These are phyloP conservation scores for Podila epigama DNA, from an alignment of 192 early-diverging fungal genomes.

Conservation along the genomic window DNA sequence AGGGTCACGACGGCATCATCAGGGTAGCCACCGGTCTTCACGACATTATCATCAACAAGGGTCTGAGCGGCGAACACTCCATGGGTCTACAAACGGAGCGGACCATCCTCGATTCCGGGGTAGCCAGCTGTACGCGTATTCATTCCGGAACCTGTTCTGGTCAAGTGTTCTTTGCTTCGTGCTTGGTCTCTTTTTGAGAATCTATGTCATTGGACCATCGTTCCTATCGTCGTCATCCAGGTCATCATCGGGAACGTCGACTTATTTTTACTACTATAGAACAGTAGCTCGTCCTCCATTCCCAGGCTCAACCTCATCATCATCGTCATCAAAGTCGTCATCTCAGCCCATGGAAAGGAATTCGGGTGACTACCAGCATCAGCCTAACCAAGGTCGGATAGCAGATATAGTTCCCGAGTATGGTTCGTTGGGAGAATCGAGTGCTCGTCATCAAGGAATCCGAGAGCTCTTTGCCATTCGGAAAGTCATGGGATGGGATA, in stretches of 20 bases:
- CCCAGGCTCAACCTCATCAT: background rate
- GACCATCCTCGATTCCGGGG: slow-evolving; percentile 44
- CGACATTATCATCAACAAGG: background rate
- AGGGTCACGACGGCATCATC: background rate
- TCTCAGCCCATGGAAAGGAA: background rate
- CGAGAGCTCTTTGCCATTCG: slow-evolving; percentile 40
- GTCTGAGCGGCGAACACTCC: background rate
- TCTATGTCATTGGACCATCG: slow-evolving; percentile 45
- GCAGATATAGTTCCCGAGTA: background rate
- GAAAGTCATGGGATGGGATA: slow-evolving; percentile 31
- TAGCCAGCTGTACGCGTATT: slow-evolving; percentile 27
- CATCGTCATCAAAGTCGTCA: background rate
- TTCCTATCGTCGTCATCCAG: slow-evolving; percentile 19
- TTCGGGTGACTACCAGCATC: no score
- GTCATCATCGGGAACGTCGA: background rate
- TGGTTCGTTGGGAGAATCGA: background rate
- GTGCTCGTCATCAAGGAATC: slow-evolving; percentile 32
- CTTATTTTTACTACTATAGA: slow-evolving; percentile 37
- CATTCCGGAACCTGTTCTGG: slow-evolving; percentile 41
- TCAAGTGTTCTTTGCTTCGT: slow-evolving; percentile 23
- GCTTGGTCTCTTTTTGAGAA: slow-evolving; percentile 22
- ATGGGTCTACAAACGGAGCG: slow-evolving; percentile 41
- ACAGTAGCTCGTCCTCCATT: slow-evolving; percentile 9
- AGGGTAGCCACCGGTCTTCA: slow-evolving; percentile 16
- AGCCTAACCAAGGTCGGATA: no score